phyloP scores from a whole-genome alignment of 345 rosid species.

The Eucalyptus melliodora region DNA sequence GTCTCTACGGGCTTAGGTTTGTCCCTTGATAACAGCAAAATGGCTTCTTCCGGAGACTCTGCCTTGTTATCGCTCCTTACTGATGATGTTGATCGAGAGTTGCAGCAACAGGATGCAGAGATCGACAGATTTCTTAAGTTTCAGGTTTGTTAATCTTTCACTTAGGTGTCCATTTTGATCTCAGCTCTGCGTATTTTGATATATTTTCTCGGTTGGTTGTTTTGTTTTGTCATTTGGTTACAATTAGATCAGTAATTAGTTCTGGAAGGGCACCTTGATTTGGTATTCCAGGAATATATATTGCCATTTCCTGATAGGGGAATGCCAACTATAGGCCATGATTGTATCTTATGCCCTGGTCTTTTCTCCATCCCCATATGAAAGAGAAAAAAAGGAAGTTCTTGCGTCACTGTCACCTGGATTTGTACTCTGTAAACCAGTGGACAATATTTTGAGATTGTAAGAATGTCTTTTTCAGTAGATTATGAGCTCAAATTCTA shows the following conservation, averaged over 20 bases:
- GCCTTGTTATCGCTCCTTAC: slow-evolving; percentile 45
- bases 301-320: neutral
- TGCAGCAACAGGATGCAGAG: slow-evolving; percentile 61
- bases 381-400: neutral
- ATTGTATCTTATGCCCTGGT: neutral
- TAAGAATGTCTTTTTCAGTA: neutral
- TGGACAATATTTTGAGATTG: neutral
- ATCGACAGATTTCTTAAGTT: slow-evolving; percentile 64
- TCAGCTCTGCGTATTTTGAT: neutral
- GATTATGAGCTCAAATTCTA: neutral
- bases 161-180: neutral
- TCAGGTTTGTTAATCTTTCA: slow-evolving; percentile 28
- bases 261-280: neutral
- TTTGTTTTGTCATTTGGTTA: neutral
- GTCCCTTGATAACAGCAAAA: slow-evolving; percentile 54
- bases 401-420: neutral
- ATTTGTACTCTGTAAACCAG: neutral
- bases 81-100: slow-evolving; percentile 53
- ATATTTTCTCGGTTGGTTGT: neutral
- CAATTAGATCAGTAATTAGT: neutral
- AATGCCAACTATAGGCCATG: neutral
- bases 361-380: neutral
- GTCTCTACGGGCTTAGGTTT: slow-evolving; percentile 86
- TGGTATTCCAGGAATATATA: neutral
- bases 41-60: slow-evolving; percentile 51